Evolutionary conservation across 23 red algal species (phyloP).

Genomic region (Gracilaria gracilis): DNA sequence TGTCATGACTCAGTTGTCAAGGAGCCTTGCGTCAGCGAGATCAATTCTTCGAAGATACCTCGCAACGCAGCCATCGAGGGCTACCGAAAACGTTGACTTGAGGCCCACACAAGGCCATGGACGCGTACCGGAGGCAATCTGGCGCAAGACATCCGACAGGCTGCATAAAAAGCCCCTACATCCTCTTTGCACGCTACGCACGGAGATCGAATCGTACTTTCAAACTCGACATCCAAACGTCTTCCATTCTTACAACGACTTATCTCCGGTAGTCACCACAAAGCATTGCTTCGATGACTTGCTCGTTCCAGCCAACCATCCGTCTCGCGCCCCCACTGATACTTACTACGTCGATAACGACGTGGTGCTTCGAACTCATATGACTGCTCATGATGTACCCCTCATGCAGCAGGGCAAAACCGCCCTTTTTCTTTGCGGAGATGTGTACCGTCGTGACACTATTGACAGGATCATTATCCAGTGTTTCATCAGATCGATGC

Average conservation of each 20-base stretch:
- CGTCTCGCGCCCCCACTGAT: constrained; percentile 83
- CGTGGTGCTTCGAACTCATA: constrained; percentile 91
- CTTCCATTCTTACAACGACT: constrained; percentile 6
- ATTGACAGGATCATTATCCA: constrained; percentile 96
- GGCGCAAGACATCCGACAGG: constrained; percentile 35
- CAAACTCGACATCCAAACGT: background rate
- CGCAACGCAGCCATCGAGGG: background rate
- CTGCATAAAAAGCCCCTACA: constrained; percentile 48
- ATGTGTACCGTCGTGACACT: constrained; percentile 97
- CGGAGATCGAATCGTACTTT: constrained; percentile 54
- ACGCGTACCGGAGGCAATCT: constrained; percentile 60
- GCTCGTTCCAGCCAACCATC: constrained; percentile 77
- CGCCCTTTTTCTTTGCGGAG: constrained; percentile 81
- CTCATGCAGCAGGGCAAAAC: constrained; percentile 65
- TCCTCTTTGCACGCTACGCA: constrained; percentile 62
- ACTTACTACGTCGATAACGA: constrained; percentile 90
- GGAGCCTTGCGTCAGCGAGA: background rate
- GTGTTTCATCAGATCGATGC: constrained; percentile 98
- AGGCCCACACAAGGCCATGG: constrained; percentile 6
- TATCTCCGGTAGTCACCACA: constrained; percentile 72
- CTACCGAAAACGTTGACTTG: background rate
- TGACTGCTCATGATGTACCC: constrained; percentile 90
- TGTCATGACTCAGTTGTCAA: background rate
- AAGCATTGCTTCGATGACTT: constrained; percentile 92
- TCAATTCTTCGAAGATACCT: background rate